A percentile compares a stretch with the other conserved stretches of the same genome.
Conservation (phyloP, 805 yeast species). For the Yamadazyma akitaensis region DNA sequence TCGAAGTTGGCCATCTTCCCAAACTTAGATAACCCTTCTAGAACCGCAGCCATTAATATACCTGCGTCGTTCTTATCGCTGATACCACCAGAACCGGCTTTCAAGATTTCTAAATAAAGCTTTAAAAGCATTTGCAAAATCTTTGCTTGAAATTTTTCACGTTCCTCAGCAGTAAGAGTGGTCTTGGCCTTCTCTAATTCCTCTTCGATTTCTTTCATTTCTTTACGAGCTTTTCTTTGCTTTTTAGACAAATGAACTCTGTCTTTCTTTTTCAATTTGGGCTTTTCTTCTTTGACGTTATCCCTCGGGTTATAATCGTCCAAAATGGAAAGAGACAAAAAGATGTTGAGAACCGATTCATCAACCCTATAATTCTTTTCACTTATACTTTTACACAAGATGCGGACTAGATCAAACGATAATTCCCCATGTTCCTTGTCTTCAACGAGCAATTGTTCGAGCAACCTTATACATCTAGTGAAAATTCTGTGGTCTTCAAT, state of each 20-base stretch:
- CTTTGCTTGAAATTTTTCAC: slow-evolving; percentile 82
- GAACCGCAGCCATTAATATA: slow-evolving; percentile 70
- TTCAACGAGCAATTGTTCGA: slow-evolving; percentile 69
- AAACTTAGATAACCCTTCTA: slow-evolving; percentile 87
- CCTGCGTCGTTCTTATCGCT: slow-evolving; percentile 47
- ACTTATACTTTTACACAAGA: slow-evolving; percentile 65
- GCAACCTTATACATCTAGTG: slow-evolving; percentile 54
- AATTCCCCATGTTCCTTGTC: slow-evolving; percentile 80
- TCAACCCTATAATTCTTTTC: slow-evolving; percentile 77
- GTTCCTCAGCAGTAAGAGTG: slow-evolving; percentile 80
- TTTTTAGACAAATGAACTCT: slow-evolving; percentile 88
- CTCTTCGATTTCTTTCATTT: slow-evolving; percentile 79
- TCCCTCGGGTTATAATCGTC: slow-evolving; percentile 71
- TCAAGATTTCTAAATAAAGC: slow-evolving; percentile 74
- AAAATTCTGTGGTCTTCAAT: slow-evolving; percentile 47
- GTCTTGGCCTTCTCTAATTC: slow-evolving; percentile 86
- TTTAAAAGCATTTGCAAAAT: slow-evolving; percentile 70
- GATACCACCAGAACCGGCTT: slow-evolving; percentile 30
- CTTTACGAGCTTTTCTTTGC: slow-evolving; percentile 84
- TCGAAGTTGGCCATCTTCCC: slow-evolving; percentile 94
- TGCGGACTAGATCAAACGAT: slow-evolving; percentile 67
- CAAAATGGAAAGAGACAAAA: slow-evolving; percentile 63
- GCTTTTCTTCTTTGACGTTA: slow-evolving; percentile 40
- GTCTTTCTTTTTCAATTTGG: slow-evolving; percentile 75
- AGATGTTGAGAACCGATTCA: slow-evolving; percentile 72